Evolutionary conservation across 2,329 filamentous ascomycete species (phyloP).

Genomic region (Plenodomus tracheiphilus): DNA sequence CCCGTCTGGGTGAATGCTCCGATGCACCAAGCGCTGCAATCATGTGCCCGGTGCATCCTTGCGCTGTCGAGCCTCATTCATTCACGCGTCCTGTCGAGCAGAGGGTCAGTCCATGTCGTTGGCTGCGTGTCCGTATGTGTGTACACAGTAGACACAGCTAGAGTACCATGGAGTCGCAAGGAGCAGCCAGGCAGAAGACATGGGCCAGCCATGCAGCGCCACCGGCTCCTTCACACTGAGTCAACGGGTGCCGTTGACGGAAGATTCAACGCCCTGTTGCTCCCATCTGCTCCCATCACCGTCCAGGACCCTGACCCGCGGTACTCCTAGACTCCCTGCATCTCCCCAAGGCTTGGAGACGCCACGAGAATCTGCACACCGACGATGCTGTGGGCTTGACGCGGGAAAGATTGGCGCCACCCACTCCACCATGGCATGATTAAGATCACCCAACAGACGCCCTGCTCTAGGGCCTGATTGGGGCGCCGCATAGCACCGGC

Average conservation of each 20-base stretch:
- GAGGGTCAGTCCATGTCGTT: slow-evolving; percentile 27
- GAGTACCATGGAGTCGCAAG: too few species aligned
- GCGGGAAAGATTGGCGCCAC: slow-evolving; percentile 12
- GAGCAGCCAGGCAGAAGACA: too few species aligned
- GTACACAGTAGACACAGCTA: too few species aligned
- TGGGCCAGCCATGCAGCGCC: slow-evolving; percentile 17
- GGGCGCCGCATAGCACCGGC: too few species aligned
- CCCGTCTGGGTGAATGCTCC: slow-evolving; percentile 16
- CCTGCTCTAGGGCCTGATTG: too few species aligned
- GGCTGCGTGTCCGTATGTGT: too few species aligned
- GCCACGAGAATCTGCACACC: slow-evolving; percentile 9
- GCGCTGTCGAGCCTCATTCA: slow-evolving; percentile 34
- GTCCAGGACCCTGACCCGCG: too few species aligned
- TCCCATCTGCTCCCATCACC: too few species aligned
- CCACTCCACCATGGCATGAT: slow-evolving; percentile 6
- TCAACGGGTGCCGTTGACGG: slow-evolving; percentile 22
- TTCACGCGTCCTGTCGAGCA: slow-evolving; percentile 1
- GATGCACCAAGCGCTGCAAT: slow-evolving; percentile 35
- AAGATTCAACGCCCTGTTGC: slow-evolving; percentile 20
- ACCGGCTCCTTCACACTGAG: slow-evolving; percentile 16
- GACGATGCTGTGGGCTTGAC: slow-evolving; percentile 8
- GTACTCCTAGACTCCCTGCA: slow-evolving; percentile 4
- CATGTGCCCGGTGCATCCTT: slow-evolving; percentile 26
- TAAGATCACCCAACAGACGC: slow-evolving; percentile 2
- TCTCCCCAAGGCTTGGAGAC: slow-evolving; percentile 11